Evolutionary conservation across 1,284 basidiomycete species (phyloP), one percentile per base, ranked within the genome.

Genomic region (Pseudozyma hubeiensis): DNA sequence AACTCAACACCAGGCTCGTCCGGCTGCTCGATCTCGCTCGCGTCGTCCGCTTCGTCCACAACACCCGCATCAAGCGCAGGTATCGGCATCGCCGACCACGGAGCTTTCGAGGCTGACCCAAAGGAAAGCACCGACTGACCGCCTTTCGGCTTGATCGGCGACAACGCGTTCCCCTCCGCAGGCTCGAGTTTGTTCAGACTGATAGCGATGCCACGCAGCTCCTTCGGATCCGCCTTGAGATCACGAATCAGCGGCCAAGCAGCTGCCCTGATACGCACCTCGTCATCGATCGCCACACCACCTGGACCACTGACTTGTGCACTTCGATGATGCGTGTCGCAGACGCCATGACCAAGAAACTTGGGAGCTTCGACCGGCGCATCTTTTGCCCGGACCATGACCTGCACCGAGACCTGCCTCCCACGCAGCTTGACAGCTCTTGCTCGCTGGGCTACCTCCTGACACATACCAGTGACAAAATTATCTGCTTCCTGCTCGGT

Each of bases 331-430:
- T 91, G 92, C 0, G 90, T 88, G 56, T 94, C 90, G 84, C 94
- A 97, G 10, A 88, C 85, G 1, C 96, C 96, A 80, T 98, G 95
- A 0, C 96, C 96, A 75, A 98, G 88, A 73, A 97, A 97, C 92
- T 98, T 99, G 0, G 95, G 91, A n/a, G 93, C 89, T 81, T 99
- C 97, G 11, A 92, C 87, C 0, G 95, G 94, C 0, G 96, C 93
- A 55, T 89, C 89, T 0, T 92, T 90, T 82, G 93, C 91, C 7
- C 96, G 89, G 73, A 91, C 90, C 92, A 98, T 91, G 67, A 98
- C 87, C 91, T 88, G 43, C 87, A 89, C 55, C 89, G 88, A 80
- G 94, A 86, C 7, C 92, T 88, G 66, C 87, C 89, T 31, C 89
- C 87, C n/a, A 93, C 91, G 84, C 93, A 94, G 34, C 5, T 96